Evolutionary conservation across 164 flowering plant genomes (phyloP).

Genomic region (Hamamelis virginiana): DNA sequence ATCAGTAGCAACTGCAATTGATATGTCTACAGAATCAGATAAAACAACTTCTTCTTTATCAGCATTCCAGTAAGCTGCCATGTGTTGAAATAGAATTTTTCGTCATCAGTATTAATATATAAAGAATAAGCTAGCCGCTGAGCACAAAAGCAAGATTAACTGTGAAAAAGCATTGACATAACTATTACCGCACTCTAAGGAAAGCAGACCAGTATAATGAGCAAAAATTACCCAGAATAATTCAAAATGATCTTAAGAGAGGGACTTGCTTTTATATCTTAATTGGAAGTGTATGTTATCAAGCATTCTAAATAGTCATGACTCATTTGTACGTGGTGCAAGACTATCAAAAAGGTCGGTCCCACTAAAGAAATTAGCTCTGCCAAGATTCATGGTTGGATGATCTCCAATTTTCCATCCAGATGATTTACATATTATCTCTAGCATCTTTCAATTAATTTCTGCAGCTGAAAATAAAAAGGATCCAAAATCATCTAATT

Average conservation of each 20-base stretch:
- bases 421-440: neutral
- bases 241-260: too few relatives aligned
- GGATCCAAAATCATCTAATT: neutral
- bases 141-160: neutral
- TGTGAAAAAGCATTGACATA: neutral
- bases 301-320: too few relatives aligned
- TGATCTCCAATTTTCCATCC: too few relatives aligned
- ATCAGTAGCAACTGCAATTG: constrained; percentile 97
- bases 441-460: neutral
- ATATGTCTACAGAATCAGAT: constrained; percentile 83
- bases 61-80: constrained; percentile 80
- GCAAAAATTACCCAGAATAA: too few relatives aligned
- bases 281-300: too few relatives aligned
- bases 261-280: too few relatives aligned
- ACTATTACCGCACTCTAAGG: too few relatives aligned
- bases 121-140: neutral
- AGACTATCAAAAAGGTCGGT: too few relatives aligned
- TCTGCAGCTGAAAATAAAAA: neutral
- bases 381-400: too few relatives aligned
- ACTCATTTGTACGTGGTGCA: too few relatives aligned
- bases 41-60: constrained; percentile 63
- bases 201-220: too few relatives aligned
- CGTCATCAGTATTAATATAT: neutral
- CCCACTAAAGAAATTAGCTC: too few relatives aligned
- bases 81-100: constrained; percentile 5